Evolutionary conservation across 257 asterid genomes (phyloP), one percentile per base, ranked within the genome.

Genomic region (Verbena officinalis): DNA sequence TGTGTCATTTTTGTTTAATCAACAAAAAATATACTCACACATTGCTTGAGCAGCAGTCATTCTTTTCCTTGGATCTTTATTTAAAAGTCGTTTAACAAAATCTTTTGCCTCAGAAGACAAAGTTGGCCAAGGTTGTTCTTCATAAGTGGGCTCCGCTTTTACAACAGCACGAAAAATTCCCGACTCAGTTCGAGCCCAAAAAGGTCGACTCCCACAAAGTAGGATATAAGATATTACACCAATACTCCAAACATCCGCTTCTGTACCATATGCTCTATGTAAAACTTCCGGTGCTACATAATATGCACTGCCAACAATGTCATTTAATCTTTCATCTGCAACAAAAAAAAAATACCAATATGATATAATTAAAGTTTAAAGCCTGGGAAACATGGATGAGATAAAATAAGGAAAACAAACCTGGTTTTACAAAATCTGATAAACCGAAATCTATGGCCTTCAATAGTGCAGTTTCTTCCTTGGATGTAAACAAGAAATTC

Each of bases 11-110:
- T n/a, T 5, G 4, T 42, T 59, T 19, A 23, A 43, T 13, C 8
- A 52, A 36, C 5, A 27, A 49, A 42, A 48, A 31, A 23, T 62
- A 76, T 31, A 72, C 95, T 75, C 67, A 90, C 95, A 74, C 62
- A 90, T 64, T 69, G 95, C 97, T 82, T 90, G 95, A 81, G 97
- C 84, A 3, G 95, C 97, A 16, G 95, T 87, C 91, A 90, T 85
- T 77, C 97, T 80, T 76, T 83, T 90, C 75, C 97, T 83, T 8
- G 95, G 95, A 78, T 90, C 97, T 72, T 90, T 90, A 54, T 75
- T 80, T 44, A 90, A 65, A 55, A 90, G 73, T 56, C 88, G 84
- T 69, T 87, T 90, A 64, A 84, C 91, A 55, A 90, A 87, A 49
- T 90, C 94, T 69, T 84, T 90, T 2, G 94, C 95, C 74, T 87